phyloP scores from a whole-genome alignment of 768 basidiomycete species.

The Psilocybe cubensis region DNA sequence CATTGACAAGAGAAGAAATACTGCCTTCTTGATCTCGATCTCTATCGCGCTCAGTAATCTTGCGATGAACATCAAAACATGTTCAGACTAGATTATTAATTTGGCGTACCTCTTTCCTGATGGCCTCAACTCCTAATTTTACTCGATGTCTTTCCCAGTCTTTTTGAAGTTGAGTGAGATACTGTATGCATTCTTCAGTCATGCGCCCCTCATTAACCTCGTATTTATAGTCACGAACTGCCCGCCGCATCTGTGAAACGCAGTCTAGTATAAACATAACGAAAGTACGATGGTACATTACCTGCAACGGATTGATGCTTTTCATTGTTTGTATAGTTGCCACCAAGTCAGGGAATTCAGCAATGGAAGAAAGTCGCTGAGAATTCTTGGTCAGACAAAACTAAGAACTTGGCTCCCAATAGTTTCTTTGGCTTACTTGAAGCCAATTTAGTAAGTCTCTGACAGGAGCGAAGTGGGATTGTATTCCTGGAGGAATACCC shows the following conservation, averaged over 20 bases:
- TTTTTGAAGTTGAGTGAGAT: conserved; percentile 92
- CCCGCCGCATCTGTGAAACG: conserved; percentile 82
- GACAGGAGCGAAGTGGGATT: conserved; percentile 82
- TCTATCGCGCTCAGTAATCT: conserved; percentile 74
- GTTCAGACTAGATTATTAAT: neutral
- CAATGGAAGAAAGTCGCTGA: conserved; percentile 85
- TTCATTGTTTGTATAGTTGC: conserved; percentile 89
- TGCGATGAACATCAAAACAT: neutral
- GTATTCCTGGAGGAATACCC: conserved; percentile 79
- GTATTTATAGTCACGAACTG: conserved; percentile 90
- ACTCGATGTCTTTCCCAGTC: conserved; percentile 96
- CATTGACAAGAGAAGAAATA: conserved; percentile 52
- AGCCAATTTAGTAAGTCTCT: conserved; percentile 86
- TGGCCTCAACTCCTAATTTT: conserved; percentile 82
- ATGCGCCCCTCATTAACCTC: conserved; percentile 92
- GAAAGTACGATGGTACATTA: conserved; percentile 23
- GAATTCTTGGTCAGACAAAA: neutral
- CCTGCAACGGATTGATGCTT: conserved; percentile 90
- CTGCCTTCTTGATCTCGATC: conserved; percentile 70
- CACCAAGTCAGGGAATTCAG: conserved; percentile 86
- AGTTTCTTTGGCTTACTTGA: conserved; percentile 51
- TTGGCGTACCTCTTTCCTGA: conserved; percentile 74
- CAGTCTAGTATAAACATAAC: neutral
- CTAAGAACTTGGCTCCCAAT: neutral
- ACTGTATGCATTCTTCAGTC: conserved; percentile 95